Conservation (phyloP, 768 basidiomycete species). For the Agaricus subrufescens region DNA sequence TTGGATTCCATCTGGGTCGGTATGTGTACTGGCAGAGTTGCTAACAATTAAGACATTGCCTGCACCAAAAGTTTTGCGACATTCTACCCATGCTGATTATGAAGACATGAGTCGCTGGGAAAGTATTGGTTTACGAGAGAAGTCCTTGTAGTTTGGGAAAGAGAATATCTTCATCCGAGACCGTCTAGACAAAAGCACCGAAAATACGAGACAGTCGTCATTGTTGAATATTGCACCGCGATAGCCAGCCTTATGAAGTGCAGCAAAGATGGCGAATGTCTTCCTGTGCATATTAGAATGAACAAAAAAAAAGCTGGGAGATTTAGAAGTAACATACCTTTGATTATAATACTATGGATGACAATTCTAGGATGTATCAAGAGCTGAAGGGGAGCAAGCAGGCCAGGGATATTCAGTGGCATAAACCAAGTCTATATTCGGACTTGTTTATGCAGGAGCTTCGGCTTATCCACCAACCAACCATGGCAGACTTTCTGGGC, state of each 20-base stretch:
- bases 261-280: conserved; percentile 75
- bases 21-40: conserved; percentile 86
- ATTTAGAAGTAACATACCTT: conserved; percentile 42
- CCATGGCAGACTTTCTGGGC: too few species aligned
- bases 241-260: conserved; percentile 72
- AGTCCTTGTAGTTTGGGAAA: conserved; percentile 72
- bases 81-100: conserved; percentile 76
- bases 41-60: conserved; percentile 86
- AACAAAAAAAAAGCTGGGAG: neutral
- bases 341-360: conserved; percentile 59
- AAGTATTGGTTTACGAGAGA: neutral
- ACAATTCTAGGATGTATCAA: conserved; percentile 62
- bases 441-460: too few species aligned
- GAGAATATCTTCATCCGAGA: conserved; percentile 70
- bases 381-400: conserved; percentile 66
- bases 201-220: conserved; percentile 88
- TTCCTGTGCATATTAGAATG: conserved; percentile 38
- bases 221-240: conserved; percentile 95
- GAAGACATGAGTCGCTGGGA: neutral
- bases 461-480: too few species aligned
- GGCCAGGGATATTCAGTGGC: conserved; percentile 73
- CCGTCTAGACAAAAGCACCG: conserved; percentile 49
- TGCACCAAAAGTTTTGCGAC: conserved; percentile 67
- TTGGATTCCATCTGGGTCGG: conserved; percentile 76
- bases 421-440: conserved; percentile 27